Evolutionary conservation across 805 yeast genomes (phyloP), one percentile per base, ranked within the genome.

Genomic region (Jamesozyma hellenica): DNA sequence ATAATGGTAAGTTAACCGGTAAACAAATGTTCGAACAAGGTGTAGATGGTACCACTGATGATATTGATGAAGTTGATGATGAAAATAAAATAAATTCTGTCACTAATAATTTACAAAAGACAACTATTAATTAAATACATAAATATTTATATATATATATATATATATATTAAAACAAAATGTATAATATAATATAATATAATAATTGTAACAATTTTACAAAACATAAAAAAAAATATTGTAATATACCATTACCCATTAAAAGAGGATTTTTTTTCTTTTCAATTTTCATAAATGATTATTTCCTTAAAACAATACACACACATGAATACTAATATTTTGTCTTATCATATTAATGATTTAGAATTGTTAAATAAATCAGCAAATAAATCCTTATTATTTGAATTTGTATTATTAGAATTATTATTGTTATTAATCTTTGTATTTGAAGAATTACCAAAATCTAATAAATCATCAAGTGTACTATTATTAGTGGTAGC

Each of bases 1-100:
- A 82, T 55, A 71, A 70, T 33, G 94, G 92, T 7, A 82, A 79
- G 60, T 62, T 87, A 53, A 79, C 94, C 0, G 98, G 98, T 18
- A 73, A 76, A 51, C 90, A 86, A 62, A 82, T 92, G 44, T 90
- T 90, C 55, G 97, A 87, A 56, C 72, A 72, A 53, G 97, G 97
- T 34, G 71, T 92, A 50, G 94, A 82, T 32, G 80, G 79, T 38
- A 79, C 74, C 28, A 78, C 66, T 18, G 88, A 75, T 32, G 79
- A 71, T 33, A 70, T 64, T 12, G 75, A 67, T 5, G 14, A 28
- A 19, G 42, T 50, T 15, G 48, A 45, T 35, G 42, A 43, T 16
- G 39, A 44, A 13, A 38, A 36, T 35, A 28, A 35, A n/a, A 17
- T 36, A 12, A 18, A 31, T 12, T 16, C 21, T 17, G 23, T 31